Percentiles rank a stretch among this genome's conserved stretches.
These are phyloP conservation scores for Stemphylium lycopersici DNA, from an alignment of 2,329 filamentous ascomycete genomes.

Conservation along the genomic window DNA sequence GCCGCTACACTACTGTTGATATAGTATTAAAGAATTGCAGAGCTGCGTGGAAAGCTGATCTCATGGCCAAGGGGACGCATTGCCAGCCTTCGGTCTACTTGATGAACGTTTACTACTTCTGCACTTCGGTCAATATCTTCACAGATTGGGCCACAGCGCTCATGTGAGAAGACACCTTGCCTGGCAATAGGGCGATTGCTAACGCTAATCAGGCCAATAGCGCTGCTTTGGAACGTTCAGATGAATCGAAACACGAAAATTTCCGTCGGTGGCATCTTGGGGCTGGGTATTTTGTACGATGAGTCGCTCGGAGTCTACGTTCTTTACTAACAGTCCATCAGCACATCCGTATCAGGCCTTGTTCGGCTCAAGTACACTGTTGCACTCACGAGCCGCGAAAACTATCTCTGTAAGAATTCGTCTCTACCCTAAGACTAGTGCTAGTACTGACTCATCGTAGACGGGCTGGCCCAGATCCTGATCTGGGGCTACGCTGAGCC, in stretches of 20 bases:
- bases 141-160: slow-evolving; percentile 48
- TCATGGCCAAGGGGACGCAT: slow-evolving; percentile 25
- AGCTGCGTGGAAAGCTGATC: slow-evolving; percentile 19
- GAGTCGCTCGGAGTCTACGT: not conserved
- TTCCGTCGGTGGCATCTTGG: slow-evolving; percentile 28
- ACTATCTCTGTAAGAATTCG: slow-evolving; percentile 34
- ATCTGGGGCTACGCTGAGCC: slow-evolving; percentile 49
- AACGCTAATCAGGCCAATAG: slow-evolving; percentile 22
- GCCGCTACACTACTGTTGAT: not conserved
- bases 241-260: slow-evolving; percentile 34
- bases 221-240: slow-evolving; percentile 33
- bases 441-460: not conserved
- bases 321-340: not conserved
- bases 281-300: slow-evolving; percentile 32
- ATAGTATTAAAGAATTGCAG: not conserved
- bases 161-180: slow-evolving; percentile 22
- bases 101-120: slow-evolving; percentile 45
- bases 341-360: slow-evolving; percentile 32
- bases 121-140: slow-evolving; percentile 46
- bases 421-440: not conserved
- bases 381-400: slow-evolving; percentile 37
- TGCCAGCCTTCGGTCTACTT: slow-evolving; percentile 34
- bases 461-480: slow-evolving; percentile 42
- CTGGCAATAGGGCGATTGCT: not conserved
- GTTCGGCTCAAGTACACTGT: slow-evolving; percentile 41